Percentiles rank a stretch among this genome's conserved stretches.
phyloP scores from a whole-genome alignment of 2,329 filamentous ascomycete species.

The Geoglossum cookeanum region DNA sequence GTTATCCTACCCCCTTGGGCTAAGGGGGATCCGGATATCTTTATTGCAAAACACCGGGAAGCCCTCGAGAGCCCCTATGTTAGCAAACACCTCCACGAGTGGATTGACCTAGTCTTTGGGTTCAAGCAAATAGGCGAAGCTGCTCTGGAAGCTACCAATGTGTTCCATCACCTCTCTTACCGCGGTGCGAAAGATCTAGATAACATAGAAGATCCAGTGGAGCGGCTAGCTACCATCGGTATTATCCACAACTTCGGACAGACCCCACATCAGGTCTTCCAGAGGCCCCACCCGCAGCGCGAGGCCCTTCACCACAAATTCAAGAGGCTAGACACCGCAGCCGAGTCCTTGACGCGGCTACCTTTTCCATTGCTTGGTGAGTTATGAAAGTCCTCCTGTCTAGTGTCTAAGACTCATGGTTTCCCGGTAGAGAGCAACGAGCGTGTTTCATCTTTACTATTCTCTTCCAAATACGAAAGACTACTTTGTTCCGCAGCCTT shows the following conservation, averaged over 20 bases:
- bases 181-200: slow-evolving; percentile 86
- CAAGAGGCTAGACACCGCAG: slow-evolving; percentile 56
- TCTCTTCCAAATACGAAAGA: slow-evolving; percentile 61
- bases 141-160: slow-evolving; percentile 77
- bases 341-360: slow-evolving; percentile 56
- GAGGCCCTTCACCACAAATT: slow-evolving; percentile 47
- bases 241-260: slow-evolving; percentile 99
- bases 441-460: slow-evolving; percentile 58
- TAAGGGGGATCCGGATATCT: slow-evolving; percentile 86
- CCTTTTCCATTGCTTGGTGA: slow-evolving; percentile 57
- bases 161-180: slow-evolving; percentile 92
- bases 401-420: slow-evolving; percentile 6
- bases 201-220: slow-evolving; percentile 70
- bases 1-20: slow-evolving; percentile 91
- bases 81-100: slow-evolving; percentile 71
- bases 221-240: slow-evolving; percentile 73
- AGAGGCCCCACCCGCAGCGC: slow-evolving; percentile 56
- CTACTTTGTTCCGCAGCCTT: slow-evolving; percentile 70
- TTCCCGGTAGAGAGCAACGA: slow-evolving; percentile 44
- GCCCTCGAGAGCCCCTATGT: slow-evolving; percentile 87
- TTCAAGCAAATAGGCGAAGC: slow-evolving; percentile 86
- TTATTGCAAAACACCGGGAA: slow-evolving; percentile 89
- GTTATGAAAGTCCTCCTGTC: slow-evolving; percentile 5
- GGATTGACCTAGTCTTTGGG: slow-evolving; percentile 93
- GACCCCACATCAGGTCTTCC: slow-evolving; percentile 88